phyloP scores from a whole-genome alignment of 768 basidiomycete genomes.

The Hericium coralloides region DNA sequence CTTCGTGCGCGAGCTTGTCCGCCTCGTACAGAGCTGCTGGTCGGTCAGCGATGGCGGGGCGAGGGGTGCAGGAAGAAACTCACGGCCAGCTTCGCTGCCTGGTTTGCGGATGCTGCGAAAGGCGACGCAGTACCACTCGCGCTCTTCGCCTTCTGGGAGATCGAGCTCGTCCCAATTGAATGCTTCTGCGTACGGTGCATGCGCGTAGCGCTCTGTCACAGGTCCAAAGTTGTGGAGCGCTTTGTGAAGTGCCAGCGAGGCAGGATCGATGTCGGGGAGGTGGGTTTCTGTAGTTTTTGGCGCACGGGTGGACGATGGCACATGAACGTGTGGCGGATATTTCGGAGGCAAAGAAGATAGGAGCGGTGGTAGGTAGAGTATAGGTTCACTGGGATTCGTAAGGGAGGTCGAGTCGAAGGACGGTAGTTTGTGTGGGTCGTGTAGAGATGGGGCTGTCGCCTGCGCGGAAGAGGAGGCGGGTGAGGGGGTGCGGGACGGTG shows the following conservation, averaged over 20 bases:
- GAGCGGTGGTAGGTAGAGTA: constrained; percentile 80
- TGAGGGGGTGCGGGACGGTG: neutral
- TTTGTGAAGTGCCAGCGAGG: constrained; percentile 77
- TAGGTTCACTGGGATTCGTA: constrained; percentile 31
- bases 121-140: constrained; percentile 90
- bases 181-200: constrained; percentile 53
- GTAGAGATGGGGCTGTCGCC: constrained; percentile 9
- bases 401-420: constrained; percentile 33
- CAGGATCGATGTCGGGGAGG: constrained; percentile 79
- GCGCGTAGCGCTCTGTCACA: constrained; percentile 49
- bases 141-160: constrained; percentile 60
- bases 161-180: constrained; percentile 83
- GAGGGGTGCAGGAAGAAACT: constrained; percentile 1
- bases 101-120: constrained; percentile 73
- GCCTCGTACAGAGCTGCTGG: constrained; percentile 74
- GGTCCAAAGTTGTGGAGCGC: constrained; percentile 75
- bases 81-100: constrained; percentile 63
- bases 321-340: constrained; percentile 23
- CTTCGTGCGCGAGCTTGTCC: constrained; percentile 84
- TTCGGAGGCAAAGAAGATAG: constrained; percentile 59
- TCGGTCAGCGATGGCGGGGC: neutral
- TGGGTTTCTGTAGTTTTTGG: constrained; percentile 57
- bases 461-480: constrained; percentile 1
- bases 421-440: constrained; percentile 50
- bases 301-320: constrained; percentile 18